Evolutionary conservation across 345 rosid species (phyloP), one percentile per base, ranked within the genome.

Genomic region (Trapa incisa): DNA sequence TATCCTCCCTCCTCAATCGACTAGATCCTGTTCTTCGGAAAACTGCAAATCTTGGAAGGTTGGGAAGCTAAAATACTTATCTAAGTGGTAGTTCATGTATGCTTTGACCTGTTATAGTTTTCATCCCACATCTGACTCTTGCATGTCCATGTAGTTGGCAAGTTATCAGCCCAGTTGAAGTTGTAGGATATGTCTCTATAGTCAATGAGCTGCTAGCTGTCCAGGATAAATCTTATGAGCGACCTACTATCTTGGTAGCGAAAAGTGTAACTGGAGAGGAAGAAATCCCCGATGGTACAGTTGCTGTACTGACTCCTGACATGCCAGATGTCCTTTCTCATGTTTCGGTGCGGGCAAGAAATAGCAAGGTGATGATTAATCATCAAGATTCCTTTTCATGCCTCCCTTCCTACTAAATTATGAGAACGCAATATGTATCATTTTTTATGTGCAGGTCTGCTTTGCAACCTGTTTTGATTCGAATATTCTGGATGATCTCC

Each of bases 291-390:
- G 96, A 84, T 75, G 96, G 99, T 71, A 77, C 87, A 74, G 96
- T 94, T 83, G 97, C 99, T 66, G 93, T 94, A 74, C 81, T 94
- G 81, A 94, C 99, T 13, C 93, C 97, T 56, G 96, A 94, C 79
- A 91, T 89, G 97, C 99, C 99, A 33, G 99, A 94, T 83, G 99
- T 94, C 69, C 72, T 94, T 57, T 94, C 99, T 57, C 99, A 91
- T 84, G 99, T 94, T 74, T 94, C 99, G 71, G 99, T 94, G 68
- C 86, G 99, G 70, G 99, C 99, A 75, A 91, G 97, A 82, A 94
- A 89, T 79, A 68, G 97, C 89, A 94, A 91, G 88, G 99, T 89
- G 74, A 75, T 77, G 61, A 60, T 36, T 63, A 48, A 60, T 36
- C 61, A 48, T 66, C 70, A 68, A 52, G 37, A 37, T 69, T 73